Evolutionary conservation across 2,329 filamentous ascomycete species (phyloP).

Genomic region (Chaetomium sp.): DNA sequence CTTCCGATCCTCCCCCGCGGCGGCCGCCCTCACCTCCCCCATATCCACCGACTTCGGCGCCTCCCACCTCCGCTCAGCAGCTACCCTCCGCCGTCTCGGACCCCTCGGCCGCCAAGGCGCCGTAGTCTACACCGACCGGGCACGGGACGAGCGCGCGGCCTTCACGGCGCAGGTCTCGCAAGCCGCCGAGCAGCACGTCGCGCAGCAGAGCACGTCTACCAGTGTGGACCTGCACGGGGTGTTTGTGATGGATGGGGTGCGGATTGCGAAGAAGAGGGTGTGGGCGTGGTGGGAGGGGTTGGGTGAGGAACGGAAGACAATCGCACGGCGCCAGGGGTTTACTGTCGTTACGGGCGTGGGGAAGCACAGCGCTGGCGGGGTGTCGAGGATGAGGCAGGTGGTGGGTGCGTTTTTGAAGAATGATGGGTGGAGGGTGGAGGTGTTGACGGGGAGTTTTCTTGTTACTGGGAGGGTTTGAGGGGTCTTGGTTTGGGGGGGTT

Average conservation of each 20-base stretch:
- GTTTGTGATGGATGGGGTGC: constrained; percentile 69
- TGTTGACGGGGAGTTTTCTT: constrained; percentile 62
- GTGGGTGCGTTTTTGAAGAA: constrained; percentile 69
- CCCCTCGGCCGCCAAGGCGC: constrained; percentile 69
- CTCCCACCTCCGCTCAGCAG: constrained; percentile 13
- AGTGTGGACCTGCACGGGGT: constrained; percentile 79
- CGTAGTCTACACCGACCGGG: constrained; percentile 66
- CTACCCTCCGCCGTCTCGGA: constrained; percentile 45
- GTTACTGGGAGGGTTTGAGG: constrained; percentile 50
- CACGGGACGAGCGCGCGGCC: constrained; percentile 54
- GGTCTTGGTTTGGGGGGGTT: not conserved
- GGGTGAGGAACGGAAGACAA: constrained; percentile 50
- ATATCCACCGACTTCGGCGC: constrained; percentile 4
- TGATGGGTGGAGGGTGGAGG: constrained; percentile 78
- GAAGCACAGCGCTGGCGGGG: constrained; percentile 69
- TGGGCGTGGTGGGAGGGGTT: constrained; percentile 69
- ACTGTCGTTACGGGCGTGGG: constrained; percentile 77
- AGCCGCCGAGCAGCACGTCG: constrained; percentile 65
- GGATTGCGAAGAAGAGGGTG: constrained; percentile 65
- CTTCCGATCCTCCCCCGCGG: not conserved
- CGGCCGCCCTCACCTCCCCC: not conserved
- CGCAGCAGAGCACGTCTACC: constrained; percentile 53
- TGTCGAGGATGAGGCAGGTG: constrained; percentile 67
- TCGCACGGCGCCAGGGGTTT: constrained; percentile 49
- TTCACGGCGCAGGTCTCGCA: constrained; percentile 48